Percentiles rank a stretch among this genome's conserved stretches.
These are phyloP conservation scores for Mycena leptocephala DNA, from an alignment of 768 basidiomycete genomes.

Conservation along the genomic window DNA sequence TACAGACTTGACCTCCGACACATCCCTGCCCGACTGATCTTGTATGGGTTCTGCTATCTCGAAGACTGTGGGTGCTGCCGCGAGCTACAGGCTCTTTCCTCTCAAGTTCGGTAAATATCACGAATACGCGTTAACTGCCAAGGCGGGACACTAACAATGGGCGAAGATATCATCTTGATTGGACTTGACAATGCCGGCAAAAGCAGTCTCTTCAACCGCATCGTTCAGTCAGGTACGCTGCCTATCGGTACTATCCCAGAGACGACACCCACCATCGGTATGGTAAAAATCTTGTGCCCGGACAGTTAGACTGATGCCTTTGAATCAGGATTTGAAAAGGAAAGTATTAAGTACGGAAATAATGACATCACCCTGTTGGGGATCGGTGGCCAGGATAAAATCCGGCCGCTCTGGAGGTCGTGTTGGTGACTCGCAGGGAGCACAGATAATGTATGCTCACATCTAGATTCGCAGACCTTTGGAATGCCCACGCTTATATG, in stretches of 20 bases:
- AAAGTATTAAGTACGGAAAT: constrained; percentile 64
- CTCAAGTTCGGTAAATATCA: background rate
- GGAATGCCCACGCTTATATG: constrained; percentile 63
- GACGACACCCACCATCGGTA: constrained; percentile 46
- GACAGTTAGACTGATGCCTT: no score
- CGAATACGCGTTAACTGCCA: no score
- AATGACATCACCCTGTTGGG: constrained; percentile 71
- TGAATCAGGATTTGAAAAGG: constrained; percentile 54
- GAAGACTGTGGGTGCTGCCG: no score
- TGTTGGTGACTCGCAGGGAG: background rate
- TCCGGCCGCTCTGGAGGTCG: constrained; percentile 57
- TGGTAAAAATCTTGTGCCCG: no score
- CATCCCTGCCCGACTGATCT: no score
- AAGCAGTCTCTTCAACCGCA: constrained; percentile 46
- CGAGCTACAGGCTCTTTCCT: no score
- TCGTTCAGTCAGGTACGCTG: constrained; percentile 41
- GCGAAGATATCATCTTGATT: constrained; percentile 13
- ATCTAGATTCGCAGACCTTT: background rate
- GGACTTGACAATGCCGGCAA: constrained; percentile 50
- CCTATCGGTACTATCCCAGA: constrained; percentile 18
- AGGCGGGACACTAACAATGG: no score
- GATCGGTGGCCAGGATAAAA: constrained; percentile 66
- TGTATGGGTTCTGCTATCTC: no score
- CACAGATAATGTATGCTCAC: no score
- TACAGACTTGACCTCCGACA: no score